Evolutionary conservation across 495 filamentous ascomycete species (phyloP).

Genomic region (Astrocystis sublimbata): DNA sequence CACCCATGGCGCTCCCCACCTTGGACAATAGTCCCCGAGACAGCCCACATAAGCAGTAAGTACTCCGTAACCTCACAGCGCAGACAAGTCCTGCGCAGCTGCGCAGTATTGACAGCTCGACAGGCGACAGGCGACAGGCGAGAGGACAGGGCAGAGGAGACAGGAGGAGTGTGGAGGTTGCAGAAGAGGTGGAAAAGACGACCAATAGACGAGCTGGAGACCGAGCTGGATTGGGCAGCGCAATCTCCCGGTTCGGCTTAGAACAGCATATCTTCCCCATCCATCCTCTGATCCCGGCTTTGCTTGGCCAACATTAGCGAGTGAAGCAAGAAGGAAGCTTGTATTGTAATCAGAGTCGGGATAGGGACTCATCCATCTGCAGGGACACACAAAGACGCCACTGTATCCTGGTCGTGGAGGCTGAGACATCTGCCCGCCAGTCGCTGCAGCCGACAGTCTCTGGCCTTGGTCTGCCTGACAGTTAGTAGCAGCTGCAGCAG

Average conservation of each 20-base stretch:
- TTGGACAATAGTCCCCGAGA: neutral
- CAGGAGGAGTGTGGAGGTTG: too few relatives aligned
- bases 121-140: too few relatives aligned
- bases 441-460: too few relatives aligned
- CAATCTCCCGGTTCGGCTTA: constrained; percentile 18
- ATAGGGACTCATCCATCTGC: neutral
- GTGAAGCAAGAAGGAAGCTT: neutral
- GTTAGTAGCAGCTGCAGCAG: neutral
- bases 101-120: too few relatives aligned
- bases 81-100: too few relatives aligned
- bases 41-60: neutral
- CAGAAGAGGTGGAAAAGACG: too few relatives aligned
- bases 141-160: too few relatives aligned
- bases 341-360: neutral
- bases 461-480: neutral
- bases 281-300: neutral
- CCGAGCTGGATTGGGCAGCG: constrained; percentile 8
- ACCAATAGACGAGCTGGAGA: constrained; percentile 7
- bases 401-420: too few relatives aligned
- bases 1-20: neutral
- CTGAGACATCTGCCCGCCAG: constrained; percentile 1
- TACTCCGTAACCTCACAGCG: too few relatives aligned
- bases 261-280: constrained; percentile 1
- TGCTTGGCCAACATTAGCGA: neutral
- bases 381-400: neutral